Evolutionary conservation across 306 rosid species (phyloP).

Genomic region (Medicago arabica): DNA sequence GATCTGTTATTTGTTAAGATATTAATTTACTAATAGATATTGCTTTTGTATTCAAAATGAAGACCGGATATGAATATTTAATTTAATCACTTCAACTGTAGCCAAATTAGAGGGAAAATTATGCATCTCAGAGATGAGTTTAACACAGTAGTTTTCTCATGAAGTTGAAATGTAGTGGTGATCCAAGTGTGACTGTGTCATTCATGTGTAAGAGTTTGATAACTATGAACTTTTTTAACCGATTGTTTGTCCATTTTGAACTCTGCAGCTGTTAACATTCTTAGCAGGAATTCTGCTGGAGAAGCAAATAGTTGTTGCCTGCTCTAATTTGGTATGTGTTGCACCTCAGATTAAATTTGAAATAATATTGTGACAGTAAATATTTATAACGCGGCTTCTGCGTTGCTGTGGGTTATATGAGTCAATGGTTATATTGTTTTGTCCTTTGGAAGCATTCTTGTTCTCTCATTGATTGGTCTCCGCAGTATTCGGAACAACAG

Average conservation of each 20-base stretch:
- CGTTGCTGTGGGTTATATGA: conserved; percentile 22
- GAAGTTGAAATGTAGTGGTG: conserved; percentile 20
- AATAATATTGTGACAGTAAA: conserved; percentile 28
- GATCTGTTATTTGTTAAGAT: conserved; percentile 22
- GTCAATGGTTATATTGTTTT: neutral
- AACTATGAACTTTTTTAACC: conserved; percentile 22
- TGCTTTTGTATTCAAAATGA: conserved; percentile 14
- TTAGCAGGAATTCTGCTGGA: conserved; percentile 90
- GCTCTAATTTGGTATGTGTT: conserved; percentile 84
- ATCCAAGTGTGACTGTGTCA: conserved; percentile 27
- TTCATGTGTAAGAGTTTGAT: conserved; percentile 21
- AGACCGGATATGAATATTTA: conserved; percentile 20
- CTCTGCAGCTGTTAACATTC: conserved; percentile 45
- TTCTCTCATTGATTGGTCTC: conserved; percentile 34
- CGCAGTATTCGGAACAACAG: neutral
- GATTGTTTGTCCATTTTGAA: conserved; percentile 49
- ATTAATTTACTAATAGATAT: conserved; percentile 1
- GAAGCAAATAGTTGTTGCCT: conserved; percentile 83
- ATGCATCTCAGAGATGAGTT: conserved; percentile 23
- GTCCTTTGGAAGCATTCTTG: conserved; percentile 2
- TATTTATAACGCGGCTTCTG: conserved; percentile 4
- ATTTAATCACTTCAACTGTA: conserved; percentile 11
- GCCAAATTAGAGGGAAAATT: conserved; percentile 31
- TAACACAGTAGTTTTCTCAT: conserved; percentile 10
- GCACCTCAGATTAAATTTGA: conserved; percentile 29